A percentile compares a stretch with the other conserved stretches of the same genome.
phyloP scores from a whole-genome alignment of 768 basidiomycete genomes.

The Termitomyces titanicus region DNA sequence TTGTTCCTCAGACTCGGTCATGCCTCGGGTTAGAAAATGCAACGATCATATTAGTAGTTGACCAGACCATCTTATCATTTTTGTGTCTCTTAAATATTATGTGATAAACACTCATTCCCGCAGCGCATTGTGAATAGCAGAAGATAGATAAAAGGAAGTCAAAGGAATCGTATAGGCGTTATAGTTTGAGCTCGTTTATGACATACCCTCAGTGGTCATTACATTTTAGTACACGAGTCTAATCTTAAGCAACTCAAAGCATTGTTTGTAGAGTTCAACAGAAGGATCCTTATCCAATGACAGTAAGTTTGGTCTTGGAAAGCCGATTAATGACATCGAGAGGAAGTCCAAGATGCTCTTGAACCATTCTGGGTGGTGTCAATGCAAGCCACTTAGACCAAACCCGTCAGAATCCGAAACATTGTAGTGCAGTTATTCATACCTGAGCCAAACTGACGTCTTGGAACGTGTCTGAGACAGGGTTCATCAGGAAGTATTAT shows the following conservation, averaged over 20 bases:
- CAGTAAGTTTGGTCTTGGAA: constrained; percentile 35
- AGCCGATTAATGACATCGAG: constrained; percentile 23
- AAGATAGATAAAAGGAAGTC: no score
- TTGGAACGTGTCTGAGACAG: constrained; percentile 24
- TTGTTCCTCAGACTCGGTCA: no score
- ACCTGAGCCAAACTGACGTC: constrained; percentile 46
- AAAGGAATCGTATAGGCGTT: no score
- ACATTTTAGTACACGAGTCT: background rate
- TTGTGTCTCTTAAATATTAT: no score
- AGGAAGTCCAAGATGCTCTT: constrained; percentile 11
- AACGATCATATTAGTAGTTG: no score
- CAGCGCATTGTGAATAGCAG: no score
- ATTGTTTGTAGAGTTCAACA: background rate
- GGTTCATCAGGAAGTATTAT: background rate
- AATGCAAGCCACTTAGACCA: constrained; percentile 22
- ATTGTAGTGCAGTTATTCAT: background rate
- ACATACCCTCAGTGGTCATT: no score
- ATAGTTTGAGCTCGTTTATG: no score
- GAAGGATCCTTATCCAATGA: constrained; percentile 24
- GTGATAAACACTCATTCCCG: no score
- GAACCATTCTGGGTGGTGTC: constrained; percentile 16
- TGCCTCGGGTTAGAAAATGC: no score
- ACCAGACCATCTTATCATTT: no score
- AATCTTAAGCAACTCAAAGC: background rate
- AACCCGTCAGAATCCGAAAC: background rate